phyloP scores from a whole-genome alignment of 495 filamentous ascomycete species.

The Hypomontagnella monticulosa region DNA sequence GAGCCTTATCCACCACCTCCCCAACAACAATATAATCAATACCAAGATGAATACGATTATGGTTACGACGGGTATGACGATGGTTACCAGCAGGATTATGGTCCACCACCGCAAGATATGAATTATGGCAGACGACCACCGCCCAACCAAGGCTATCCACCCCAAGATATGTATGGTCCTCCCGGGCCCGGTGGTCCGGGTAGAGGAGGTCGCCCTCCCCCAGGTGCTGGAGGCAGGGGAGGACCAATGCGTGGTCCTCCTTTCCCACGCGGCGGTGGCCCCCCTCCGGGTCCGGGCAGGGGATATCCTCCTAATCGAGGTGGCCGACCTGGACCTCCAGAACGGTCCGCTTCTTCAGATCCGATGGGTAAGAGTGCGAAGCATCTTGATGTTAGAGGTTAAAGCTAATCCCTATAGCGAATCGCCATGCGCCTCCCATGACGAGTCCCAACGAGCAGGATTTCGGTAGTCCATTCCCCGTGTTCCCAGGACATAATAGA shows the following conservation, averaged over 20 bases:
- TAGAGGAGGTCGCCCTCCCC: conserved; percentile 54
- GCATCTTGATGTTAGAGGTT: background rate
- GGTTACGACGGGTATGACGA: conserved; percentile 62
- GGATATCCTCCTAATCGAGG: conserved; percentile 53
- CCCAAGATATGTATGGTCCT: conserved; percentile 60
- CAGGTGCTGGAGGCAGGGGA: conserved; percentile 50
- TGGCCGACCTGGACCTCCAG: conserved; percentile 51
- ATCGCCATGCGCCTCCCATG: conserved; percentile 46
- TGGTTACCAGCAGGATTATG: conserved; percentile 54
- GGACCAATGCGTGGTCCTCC: conserved; percentile 55
- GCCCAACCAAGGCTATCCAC: conserved; percentile 58
- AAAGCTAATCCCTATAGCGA: conserved; percentile 41
- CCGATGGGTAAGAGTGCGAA: conserved; percentile 46
- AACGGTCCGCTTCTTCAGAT: conserved; percentile 46
- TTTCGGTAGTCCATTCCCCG: conserved; percentile 76
- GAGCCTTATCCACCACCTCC: conserved; percentile 57
- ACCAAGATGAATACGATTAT: conserved; percentile 62
- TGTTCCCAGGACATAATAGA: conserved; percentile 65
- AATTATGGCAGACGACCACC: conserved; percentile 58
- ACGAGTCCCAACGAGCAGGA: conserved; percentile 57
- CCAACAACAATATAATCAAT: conserved; percentile 59
- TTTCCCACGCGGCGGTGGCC: conserved; percentile 47
- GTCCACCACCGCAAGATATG: conserved; percentile 55
- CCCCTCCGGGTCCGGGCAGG: conserved; percentile 48
- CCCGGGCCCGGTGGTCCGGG: conserved; percentile 55